phyloP scores from a whole-genome alignment of 2,329 filamentous ascomycete species.

The Arthrobotrys entomopaga region DNA sequence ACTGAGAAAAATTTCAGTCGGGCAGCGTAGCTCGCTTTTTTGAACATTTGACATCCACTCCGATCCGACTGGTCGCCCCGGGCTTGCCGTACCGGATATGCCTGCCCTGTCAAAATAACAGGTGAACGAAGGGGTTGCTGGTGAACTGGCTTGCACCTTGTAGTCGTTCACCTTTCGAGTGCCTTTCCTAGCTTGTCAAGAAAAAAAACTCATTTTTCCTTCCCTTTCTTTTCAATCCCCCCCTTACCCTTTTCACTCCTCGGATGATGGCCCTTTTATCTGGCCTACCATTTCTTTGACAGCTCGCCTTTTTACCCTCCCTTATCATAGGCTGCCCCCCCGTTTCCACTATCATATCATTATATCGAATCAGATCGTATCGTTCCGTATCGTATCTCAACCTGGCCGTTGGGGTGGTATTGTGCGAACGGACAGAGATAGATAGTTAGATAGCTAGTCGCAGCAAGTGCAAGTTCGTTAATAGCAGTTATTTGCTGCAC shows the following conservation, averaged over 20 bases:
- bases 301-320: constrained; percentile 14
- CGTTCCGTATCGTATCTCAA: constrained; percentile 33
- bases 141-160: constrained; percentile 35
- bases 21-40: constrained; percentile 1
- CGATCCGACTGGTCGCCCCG: constrained; percentile 51
- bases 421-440: constrained; percentile 10
- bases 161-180: constrained; percentile 51
- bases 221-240: background rate
- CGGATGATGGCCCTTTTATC: constrained; percentile 29
- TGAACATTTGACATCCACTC: constrained; percentile 16
- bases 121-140: background rate
- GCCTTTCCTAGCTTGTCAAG: constrained; percentile 46
- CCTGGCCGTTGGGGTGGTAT: constrained; percentile 23
- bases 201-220: constrained; percentile 14
- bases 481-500: constrained; percentile 47
- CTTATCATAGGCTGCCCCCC: constrained; percentile 42
- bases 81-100: constrained; percentile 45
- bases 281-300: constrained; percentile 40
- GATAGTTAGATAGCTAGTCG: constrained; percentile 20
- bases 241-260: constrained; percentile 30
- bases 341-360: constrained; percentile 20
- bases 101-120: constrained; percentile 46
- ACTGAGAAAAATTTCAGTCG: background rate
- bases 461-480: constrained; percentile 43
- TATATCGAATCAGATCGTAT: constrained; percentile 34